Conservation (phyloP, 2,329 filamentous ascomycete species). For the Penicillium expansum region DNA sequence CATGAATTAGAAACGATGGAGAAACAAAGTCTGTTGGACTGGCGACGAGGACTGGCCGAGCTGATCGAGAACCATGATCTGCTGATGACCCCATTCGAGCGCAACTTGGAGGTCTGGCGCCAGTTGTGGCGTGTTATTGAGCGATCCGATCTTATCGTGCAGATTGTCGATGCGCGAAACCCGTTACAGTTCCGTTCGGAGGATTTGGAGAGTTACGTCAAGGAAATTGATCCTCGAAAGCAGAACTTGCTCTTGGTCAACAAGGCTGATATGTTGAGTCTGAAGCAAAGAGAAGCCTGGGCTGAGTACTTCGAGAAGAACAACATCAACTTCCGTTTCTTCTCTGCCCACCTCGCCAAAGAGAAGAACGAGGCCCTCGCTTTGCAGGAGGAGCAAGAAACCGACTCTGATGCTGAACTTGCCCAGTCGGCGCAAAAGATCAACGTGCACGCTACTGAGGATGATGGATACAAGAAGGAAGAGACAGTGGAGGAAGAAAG, state of each 20-base stretch:
- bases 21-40: conserved; percentile 76
- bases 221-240: conserved; percentile 84
- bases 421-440: conserved; percentile 47
- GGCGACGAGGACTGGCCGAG: conserved; percentile 87
- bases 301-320: conserved; percentile 78
- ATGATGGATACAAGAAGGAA: conserved; percentile 28
- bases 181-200: conserved; percentile 91
- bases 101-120: conserved; percentile 96
- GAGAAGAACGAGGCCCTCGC: conserved; percentile 75
- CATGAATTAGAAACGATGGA: conserved; percentile 77
- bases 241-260: conserved; percentile 91
- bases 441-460: conserved; percentile 36
- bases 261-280: conserved; percentile 98
- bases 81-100: conserved; percentile 95
- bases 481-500: conserved; percentile 19
- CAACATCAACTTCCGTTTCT: conserved; percentile 89
- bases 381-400: conserved; percentile 45
- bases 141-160: conserved; percentile 88
- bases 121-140: conserved; percentile 98
- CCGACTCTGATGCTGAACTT: conserved; percentile 43
- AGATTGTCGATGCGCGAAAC: conserved; percentile 97
- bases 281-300: conserved; percentile 77
- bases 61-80: conserved; percentile 91
- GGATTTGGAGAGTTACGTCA: conserved; percentile 90
- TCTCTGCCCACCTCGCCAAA: conserved; percentile 89